Percentiles rank a stretch among this genome's conserved stretches.
These are phyloP conservation scores for Aureoboletus auriporus DNA, from an alignment of 768 basidiomycete species.

Conservation along the genomic window DNA sequence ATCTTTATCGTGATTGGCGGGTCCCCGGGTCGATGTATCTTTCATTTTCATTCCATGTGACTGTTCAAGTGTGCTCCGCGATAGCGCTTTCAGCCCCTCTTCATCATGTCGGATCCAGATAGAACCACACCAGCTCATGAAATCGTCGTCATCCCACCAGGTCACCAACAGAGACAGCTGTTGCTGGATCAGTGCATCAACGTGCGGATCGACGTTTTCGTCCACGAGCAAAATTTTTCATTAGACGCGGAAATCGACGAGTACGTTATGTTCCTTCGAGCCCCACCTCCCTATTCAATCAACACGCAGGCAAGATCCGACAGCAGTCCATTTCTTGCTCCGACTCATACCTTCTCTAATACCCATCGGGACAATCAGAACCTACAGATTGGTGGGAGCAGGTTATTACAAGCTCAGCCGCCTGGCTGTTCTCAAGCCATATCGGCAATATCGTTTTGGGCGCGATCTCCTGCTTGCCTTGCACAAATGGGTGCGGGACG, in stretches of 20 bases:
- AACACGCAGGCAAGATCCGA: slow-evolving; percentile 51
- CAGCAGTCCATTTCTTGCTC: slow-evolving; percentile 68
- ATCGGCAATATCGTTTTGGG: slow-evolving; percentile 63
- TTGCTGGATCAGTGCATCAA: slow-evolving; percentile 65
- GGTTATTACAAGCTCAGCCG: slow-evolving; percentile 70
- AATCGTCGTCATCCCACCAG: slow-evolving; percentile 43
- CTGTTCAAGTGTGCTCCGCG: slow-evolving; percentile 15
- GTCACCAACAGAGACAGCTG: slow-evolving; percentile 34
- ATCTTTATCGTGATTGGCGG: not conserved
- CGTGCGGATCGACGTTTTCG: slow-evolving; percentile 48
- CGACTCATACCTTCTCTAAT: slow-evolving; percentile 55
- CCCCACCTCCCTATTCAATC: slow-evolving; percentile 6
- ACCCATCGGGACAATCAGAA: slow-evolving; percentile 72
- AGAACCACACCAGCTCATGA: slow-evolving; percentile 45
- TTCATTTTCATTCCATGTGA: slow-evolving; percentile 16
- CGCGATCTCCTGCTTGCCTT: slow-evolving; percentile 58
- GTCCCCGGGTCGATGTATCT: slow-evolving; percentile 14
- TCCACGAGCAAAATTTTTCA: slow-evolving; percentile 58
- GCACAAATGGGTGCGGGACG: slow-evolving; percentile 53
- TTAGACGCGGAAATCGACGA: slow-evolving; percentile 73
- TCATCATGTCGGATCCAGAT: not conserved
- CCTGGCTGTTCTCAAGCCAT: slow-evolving; percentile 62
- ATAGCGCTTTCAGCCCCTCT: slow-evolving; percentile 1
- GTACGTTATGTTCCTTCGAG: slow-evolving; percentile 37
- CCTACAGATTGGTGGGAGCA: slow-evolving; percentile 32